Base-by-base conservation (phyloP, 2,329 filamentous ascomycete genomes). In the Teratosphaeria nubilosa region DNA sequence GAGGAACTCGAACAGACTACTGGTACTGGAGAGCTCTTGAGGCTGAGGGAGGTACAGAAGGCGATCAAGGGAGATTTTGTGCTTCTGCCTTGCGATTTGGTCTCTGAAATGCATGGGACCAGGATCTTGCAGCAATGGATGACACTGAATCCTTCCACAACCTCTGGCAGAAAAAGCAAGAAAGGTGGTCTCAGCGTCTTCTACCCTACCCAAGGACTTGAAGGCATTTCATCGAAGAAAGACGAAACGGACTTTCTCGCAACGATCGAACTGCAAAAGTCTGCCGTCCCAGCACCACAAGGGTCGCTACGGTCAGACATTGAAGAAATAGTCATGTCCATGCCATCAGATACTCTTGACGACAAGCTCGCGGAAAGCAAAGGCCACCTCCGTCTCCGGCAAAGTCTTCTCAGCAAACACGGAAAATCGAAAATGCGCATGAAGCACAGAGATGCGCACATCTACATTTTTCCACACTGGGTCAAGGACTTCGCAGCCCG, bases 391-490 rank as follows among this genome's bases (percentile, higher is more conserved):
- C 85, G 88, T 0, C 75, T 95, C 51, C 85, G 92, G 2, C 87
- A 92, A 67, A 84, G 85, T 3, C 79, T 96, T 31, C 76, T 96
- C 13, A 82, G 84, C 59, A 84, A 83, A 63, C 86, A 95, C 68
- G 85, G 89, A 10, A 83, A 84, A 34, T 79, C 95, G 50, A 86
- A 86, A 65, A 87, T 96, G 80, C 80, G 91, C 60, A 92, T 86
- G 14, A 90, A 86, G 3, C 87, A 95, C 71, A 84, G 94, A 50
- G 92, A 97, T 71, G 89, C 92, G 0, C 92, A 97, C 70, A 87
- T 97, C 59, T 99, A 99, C 73, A 84, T 99, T 62, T 89, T 99
- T 64, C 94, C 94, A 0, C 85, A 84, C 64, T 97, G 94, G 92
- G 82, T 95, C 9, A 82, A 96, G 67, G 86, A 95, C 56, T 88